phyloP scores from a whole-genome alignment of 345 rosid species.

The Gossypium raimondii region DNA sequence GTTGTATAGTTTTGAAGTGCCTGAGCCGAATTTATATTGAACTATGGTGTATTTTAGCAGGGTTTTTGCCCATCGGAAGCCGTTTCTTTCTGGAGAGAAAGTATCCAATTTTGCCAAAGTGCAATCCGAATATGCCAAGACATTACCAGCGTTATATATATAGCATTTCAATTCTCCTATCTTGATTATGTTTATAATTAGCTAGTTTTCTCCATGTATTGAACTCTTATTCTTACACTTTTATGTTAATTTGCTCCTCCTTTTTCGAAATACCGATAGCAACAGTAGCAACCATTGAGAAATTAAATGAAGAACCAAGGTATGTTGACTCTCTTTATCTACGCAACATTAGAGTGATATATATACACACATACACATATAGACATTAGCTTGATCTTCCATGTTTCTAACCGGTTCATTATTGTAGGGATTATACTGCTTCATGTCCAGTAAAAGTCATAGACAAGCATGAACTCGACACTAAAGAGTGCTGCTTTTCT shows the following conservation, averaged over 20 bases:
- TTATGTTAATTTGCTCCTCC: neutral
- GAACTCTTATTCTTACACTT: neutral
- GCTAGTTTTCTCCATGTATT: neutral
- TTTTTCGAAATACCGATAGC: neutral
- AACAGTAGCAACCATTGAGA: conserved; percentile 18
- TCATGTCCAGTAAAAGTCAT: too few species aligned
- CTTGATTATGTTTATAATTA: neutral
- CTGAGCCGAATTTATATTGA: neutral
- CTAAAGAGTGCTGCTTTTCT: too few species aligned
- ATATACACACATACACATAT: too few species aligned
- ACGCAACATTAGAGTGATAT: neutral
- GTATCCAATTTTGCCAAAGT: neutral
- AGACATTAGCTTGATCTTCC: neutral
- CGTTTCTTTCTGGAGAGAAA: neutral
- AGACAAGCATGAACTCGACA: too few species aligned
- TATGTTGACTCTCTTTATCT: conserved; percentile 8
- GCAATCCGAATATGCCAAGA: conserved; percentile 39
- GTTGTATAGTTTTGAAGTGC: neutral
- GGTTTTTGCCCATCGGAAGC: neutral
- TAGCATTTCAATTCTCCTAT: neutral
- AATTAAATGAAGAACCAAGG: conserved; percentile 24
- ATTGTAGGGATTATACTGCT: conserved; percentile 18
- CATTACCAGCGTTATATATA: conserved; percentile 19
- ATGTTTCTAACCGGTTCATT: neutral
- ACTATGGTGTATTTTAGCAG: neutral